A percentile compares a stretch with the other conserved stretches of the same genome.
These are phyloP conservation scores for Xylaria sp. DNA, from an alignment of 2,329 filamentous ascomycete genomes.

Conservation along the genomic window DNA sequence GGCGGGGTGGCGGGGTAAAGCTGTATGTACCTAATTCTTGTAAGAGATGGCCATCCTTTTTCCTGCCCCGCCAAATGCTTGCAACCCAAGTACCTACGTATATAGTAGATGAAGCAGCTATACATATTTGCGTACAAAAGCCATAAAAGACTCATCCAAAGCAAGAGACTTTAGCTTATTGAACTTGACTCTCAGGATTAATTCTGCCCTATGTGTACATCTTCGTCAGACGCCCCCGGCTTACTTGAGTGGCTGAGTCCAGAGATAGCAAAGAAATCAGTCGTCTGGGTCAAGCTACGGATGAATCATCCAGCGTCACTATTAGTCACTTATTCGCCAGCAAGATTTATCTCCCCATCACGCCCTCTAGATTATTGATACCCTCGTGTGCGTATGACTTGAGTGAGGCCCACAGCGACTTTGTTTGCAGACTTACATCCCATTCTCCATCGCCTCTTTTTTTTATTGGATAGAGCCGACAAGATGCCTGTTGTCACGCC, in stretches of 20 bases:
- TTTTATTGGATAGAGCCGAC: constrained; percentile 10
- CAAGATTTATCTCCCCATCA: constrained; percentile 17
- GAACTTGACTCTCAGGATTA: background rate
- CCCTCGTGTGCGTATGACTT: background rate
- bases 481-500: constrained; percentile 90
- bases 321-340: constrained; percentile 30
- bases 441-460: constrained; percentile 30
- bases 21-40: constrained; percentile 1
- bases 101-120: background rate
- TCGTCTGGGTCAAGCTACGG: constrained; percentile 19
- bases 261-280: background rate
- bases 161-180: background rate
- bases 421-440: constrained; percentile 20
- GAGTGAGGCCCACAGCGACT: constrained; percentile 6
- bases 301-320: constrained; percentile 36
- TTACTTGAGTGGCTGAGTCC: constrained; percentile 12
- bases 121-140: constrained; percentile 4
- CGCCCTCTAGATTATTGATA: background rate
- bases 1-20: constrained; percentile 37
- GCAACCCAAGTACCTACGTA: background rate
- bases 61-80: constrained; percentile 32
- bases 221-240: constrained; percentile 4
- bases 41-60: constrained; percentile 9
- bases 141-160: constrained; percentile 17
- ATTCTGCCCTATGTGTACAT: constrained; percentile 11